Evolutionary conservation across 306 rosid species (phyloP).

Genomic region (Sophora flavescens): DNA sequence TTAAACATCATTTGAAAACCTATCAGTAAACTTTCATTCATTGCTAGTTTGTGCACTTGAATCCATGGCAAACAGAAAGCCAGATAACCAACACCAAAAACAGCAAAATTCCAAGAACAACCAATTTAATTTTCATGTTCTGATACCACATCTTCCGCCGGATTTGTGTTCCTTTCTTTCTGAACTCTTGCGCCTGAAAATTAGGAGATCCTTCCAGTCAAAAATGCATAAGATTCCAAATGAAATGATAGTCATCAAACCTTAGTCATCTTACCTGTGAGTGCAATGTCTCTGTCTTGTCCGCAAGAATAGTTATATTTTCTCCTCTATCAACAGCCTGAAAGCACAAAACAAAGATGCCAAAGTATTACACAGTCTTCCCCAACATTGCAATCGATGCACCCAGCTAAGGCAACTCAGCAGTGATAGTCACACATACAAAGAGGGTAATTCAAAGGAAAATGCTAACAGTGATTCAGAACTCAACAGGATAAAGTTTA

Average conservation of each 20-base stretch:
- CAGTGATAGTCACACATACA: constrained; percentile 11
- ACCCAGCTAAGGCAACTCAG: constrained; percentile 27
- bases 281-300: constrained; percentile 79
- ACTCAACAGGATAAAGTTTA: neutral
- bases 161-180: constrained; percentile 72
- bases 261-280: constrained; percentile 65
- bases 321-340: constrained; percentile 91
- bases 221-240: constrained; percentile 17
- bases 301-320: constrained; percentile 73
- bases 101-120: constrained; percentile 78
- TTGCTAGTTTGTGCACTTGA: constrained; percentile 78
- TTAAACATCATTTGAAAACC: constrained; percentile 38
- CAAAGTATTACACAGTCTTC: constrained; percentile 3
- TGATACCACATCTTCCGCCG: constrained; percentile 96
- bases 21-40: constrained; percentile 39
- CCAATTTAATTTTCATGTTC: constrained; percentile 93
- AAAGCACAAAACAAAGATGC: constrained; percentile 39
- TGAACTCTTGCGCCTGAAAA: constrained; percentile 83
- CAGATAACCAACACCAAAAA: constrained; percentile 78
- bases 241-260: constrained; percentile 19
- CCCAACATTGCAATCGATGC: constrained; percentile 18
- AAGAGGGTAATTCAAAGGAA: neutral
- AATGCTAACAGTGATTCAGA: constrained; percentile 12
- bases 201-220: constrained; percentile 39
- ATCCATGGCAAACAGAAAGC: constrained; percentile 92